Evolutionary conservation across 441 rosid genomes (phyloP), one percentile per base, ranked within the genome.

Genomic region (Populus trichocarpa): DNA sequence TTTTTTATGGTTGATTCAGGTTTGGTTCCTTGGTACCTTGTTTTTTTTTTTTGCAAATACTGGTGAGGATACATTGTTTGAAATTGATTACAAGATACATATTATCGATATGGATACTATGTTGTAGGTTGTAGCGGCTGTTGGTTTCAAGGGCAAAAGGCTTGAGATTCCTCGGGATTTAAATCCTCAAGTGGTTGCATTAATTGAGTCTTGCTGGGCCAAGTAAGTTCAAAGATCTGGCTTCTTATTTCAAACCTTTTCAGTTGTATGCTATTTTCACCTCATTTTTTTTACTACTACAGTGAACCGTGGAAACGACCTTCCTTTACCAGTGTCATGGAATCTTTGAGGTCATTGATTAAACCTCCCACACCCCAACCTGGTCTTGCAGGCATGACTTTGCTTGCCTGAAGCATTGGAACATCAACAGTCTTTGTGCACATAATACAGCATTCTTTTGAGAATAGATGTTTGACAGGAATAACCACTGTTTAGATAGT

Each of bases 241-340:
- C n/a, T 18, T 64, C 28, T 22, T 69, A 35, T 26, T 5, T 46
- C 42, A n/a, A 63, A 33, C 26, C 71, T 18, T 67, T 22, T 33
- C 28, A 18, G 28, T 67, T 73, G 46, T 46, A 69, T 11, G 14
- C 71, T 32, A 7, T 20, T 8, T 69, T 25, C 53, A 26, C 25
- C 32, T 69, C 22, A 13, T 1, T 46, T 66, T 7, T 10, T 75
- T 69, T 80, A 78, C 46, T 70, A 25, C 70, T 82, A 84, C 90
- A 96, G 99, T 30, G 99, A 93, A 78, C 92, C 99, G 18, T 81
- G 98, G 97, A 91, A 93, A 81, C 96, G 99, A 25, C 99, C 99
- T 67, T 96, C 99, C 72, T 96, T 96, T 83, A 84, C 90, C 33
- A 81, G 77, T 30, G 32, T 30, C 32, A 30, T 30, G 32, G 32